Evolutionary conservation across 2,329 filamentous ascomycete species (phyloP), one percentile per base, ranked within the genome.

Genomic region (Aurifilum marmelostoma): DNA sequence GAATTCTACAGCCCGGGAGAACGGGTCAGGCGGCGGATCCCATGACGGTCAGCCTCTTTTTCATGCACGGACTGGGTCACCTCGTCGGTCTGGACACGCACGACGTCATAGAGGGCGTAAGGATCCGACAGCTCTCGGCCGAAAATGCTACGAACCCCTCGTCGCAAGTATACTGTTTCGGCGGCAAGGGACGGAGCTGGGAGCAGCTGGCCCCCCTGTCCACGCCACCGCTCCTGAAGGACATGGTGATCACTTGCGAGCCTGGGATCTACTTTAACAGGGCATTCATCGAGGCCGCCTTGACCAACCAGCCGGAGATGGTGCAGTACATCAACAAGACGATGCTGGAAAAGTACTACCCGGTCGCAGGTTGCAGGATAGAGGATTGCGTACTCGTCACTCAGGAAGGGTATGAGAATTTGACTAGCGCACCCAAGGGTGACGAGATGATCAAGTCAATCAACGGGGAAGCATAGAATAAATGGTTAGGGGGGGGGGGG

Each of bases 341-440:
- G 6, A 85, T 90, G 6, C 80, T 96, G 63, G 88, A 89, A 70
- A 82, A 81, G 71, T 95, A 91, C 78, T 95, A 92, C 83, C 82
- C 81, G 34, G 90, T 98, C 0, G 96, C 95, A 21, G 96, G 96
- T 43, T 93, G 97, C 34, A 87, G 96, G 61, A 97, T 98, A 71
- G 96, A 99, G 81, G 94, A 98, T 76, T 92, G 95, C 77, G 86
- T 98, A 52, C 83, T 96, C 29, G 89, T 98, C 62, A 96, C 91
- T 1, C 84, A 91, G 71, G 83, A 87, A 32, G 94, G 94, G 0
- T 89, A 89, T 75, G 94, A 97, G 80, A 97, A 97, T 76, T 76
- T 98, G 77, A 97, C 94, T 1, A 85, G 86, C 1, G 91, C 91
- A 39, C 92, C 92, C 0, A 97, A 97, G 82, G 88, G 88, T 1